Base-by-base conservation (phyloP, 2,329 filamentous ascomycete species). In the Colletotrichum sansevieriae region DNA sequence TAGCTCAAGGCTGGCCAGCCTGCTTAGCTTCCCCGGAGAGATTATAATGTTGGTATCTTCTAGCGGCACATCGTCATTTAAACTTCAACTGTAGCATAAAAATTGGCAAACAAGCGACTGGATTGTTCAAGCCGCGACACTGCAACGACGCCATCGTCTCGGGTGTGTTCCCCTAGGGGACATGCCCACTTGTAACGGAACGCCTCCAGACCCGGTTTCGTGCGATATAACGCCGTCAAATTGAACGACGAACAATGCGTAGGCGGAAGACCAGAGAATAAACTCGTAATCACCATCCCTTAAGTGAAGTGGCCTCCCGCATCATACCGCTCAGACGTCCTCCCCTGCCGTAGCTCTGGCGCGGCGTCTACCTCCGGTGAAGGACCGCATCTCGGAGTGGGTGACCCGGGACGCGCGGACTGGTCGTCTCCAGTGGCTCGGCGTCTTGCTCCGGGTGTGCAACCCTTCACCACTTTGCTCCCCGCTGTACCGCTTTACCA, bases 381-480 rank as follows among this genome's bases (percentile, higher is more conserved):
- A 59, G 20, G 33, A 60, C 39, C 41, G 10, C 49, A 60, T 43
- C 22, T 60, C 57, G 57, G 44, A 22, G 15, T 37, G 29, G 7
- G 44, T 10, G 33, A 39, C 22, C 57, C 57, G 57, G 57, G 20
- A 20, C 35, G 18, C 18, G 57, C 29, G 33, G 18, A 60, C 25
- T 41, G 29, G 44, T 41, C 35, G 52, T 11, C n/a, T 39, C 15
- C 35, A n/a, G 18, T 9, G 25, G 25, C 25, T 57, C 54, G 54
- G 54, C 39, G 39, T 25, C 6, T 15, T 44, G 20, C 54, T 57
- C 54, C 39, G 54, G 39, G 7, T 33, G 8, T 15, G 29, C 41
- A 46, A 20, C 29, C 55, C 29, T 11, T 12, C 41, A 10, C 39
- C 7, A 33, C 29, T 15, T 12, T 46, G 13, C 7, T 25, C 22